phyloP scores from a whole-genome alignment of 768 basidiomycete genomes.

The Porpolomopsis calyptriformis region DNA sequence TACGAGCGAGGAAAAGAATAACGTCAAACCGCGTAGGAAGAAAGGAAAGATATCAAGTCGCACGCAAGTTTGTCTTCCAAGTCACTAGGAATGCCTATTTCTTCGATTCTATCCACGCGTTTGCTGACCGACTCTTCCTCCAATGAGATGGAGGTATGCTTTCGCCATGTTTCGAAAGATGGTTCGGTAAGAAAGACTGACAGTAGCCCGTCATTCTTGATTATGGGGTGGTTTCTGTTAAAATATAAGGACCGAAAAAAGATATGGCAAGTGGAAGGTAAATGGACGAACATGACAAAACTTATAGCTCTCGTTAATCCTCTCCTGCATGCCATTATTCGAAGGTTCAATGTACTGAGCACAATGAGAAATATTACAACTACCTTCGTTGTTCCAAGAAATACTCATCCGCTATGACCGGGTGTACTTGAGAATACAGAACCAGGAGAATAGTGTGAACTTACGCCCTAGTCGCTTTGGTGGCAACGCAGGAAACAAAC shows the following conservation, averaged over 20 bases:
- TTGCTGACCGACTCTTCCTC: constrained; percentile 85
- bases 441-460: constrained; percentile 19
- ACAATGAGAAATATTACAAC: background rate
- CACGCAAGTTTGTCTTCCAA: constrained; percentile 83
- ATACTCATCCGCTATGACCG: constrained; percentile 60
- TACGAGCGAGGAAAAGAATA: background rate
- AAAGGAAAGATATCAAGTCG: constrained; percentile 12
- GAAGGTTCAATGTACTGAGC: background rate
- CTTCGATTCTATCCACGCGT: constrained; percentile 69
- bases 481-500: constrained; percentile 75
- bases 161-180: constrained; percentile 83
- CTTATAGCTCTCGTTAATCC: constrained; percentile 73
- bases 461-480: constrained; percentile 87
- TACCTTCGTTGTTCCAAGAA: constrained; percentile 89
- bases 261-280: no score
- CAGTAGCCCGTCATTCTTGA: constrained; percentile 80
- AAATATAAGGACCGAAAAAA: background rate
- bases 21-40: constrained; percentile 7
- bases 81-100: constrained; percentile 89
- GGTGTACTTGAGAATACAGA: constrained; percentile 7
- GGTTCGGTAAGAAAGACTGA: constrained; percentile 73
- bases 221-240: constrained; percentile 77
- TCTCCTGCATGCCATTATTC: constrained; percentile 36
- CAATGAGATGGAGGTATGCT: constrained; percentile 59
- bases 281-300: constrained; percentile 26